A percentile compares a stretch with the other conserved stretches of the same genome.
Evolutionary conservation across 78 protist species (phyloP).

Genomic region (Dictyostelium firmibasis): DNA sequence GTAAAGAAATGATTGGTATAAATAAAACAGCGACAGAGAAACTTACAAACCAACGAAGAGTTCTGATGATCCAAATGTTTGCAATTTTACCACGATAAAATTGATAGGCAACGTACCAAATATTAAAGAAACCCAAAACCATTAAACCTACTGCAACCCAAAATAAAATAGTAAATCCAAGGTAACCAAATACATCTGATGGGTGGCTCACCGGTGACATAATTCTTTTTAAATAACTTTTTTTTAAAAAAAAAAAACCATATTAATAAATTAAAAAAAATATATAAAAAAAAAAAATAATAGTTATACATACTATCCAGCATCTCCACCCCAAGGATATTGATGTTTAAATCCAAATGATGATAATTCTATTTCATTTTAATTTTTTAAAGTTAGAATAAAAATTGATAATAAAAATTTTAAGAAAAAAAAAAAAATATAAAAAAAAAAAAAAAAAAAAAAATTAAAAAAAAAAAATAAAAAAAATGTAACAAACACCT

Average conservation of each 20-base stretch:
- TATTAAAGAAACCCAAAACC: constrained; percentile 37
- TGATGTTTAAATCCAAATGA: constrained; percentile 67
- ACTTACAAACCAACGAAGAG: constrained; percentile 67
- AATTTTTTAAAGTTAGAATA: background rate
- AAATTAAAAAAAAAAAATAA: too few species aligned
- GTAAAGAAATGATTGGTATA: constrained; percentile 44
- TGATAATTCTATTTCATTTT: constrained; percentile 1
- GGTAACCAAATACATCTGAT: constrained; percentile 27
- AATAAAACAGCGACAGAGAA: constrained; percentile 39
- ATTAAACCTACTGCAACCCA: constrained; percentile 35
- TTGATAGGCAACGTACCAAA: constrained; percentile 49
- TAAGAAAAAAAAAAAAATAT: too few species aligned
- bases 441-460: too few species aligned
- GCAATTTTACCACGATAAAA: constrained; percentile 71
- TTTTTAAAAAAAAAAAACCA: background rate
- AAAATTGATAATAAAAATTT: too few species aligned
- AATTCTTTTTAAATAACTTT: constrained; percentile 20
- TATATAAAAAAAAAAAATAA: too few species aligned
- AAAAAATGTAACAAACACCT: too few species aligned
- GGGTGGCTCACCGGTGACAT: constrained; percentile 70
- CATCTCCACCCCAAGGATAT: constrained; percentile 74
- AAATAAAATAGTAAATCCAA: constrained; percentile 11
- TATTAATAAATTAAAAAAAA: too few species aligned
- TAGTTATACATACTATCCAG: constrained; percentile 13
- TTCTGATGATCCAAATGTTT: constrained; percentile 41